Evolutionary conservation across 2,329 filamentous ascomycete genomes (phyloP).

Genomic region (Achaetomium macrosporum): DNA sequence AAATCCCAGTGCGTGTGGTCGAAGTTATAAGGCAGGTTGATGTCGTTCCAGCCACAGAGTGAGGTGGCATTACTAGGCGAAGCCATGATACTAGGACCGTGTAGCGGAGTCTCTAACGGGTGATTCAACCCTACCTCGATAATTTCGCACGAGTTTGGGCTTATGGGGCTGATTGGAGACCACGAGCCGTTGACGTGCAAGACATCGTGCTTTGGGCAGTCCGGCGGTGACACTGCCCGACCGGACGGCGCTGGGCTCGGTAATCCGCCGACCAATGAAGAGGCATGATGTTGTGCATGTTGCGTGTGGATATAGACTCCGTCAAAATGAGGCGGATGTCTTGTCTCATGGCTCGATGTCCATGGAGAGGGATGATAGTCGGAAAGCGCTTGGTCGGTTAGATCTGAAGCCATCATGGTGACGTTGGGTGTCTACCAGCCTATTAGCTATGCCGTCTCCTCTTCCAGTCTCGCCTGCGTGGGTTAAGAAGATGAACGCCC

Average conservation of each 20-base stretch:
- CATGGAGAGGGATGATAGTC: neutral
- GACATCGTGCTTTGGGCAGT: neutral
- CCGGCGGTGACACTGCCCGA: neutral
- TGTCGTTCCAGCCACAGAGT: neutral
- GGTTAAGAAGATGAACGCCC: too few species aligned
- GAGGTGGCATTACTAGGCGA: neutral
- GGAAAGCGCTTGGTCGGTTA: neutral
- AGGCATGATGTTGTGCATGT: neutral
- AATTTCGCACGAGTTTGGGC: neutral
- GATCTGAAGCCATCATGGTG: neutral
- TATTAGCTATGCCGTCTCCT: neutral
- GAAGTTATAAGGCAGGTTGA: neutral
- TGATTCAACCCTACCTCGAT: neutral
- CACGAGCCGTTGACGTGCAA: neutral
- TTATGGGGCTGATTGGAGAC: conserved; percentile 5
- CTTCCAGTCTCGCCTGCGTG: neutral
- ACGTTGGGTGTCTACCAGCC: neutral
- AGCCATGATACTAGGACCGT: neutral
- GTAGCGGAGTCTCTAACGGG: neutral
- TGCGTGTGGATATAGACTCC: neutral
- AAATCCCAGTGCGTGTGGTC: neutral
- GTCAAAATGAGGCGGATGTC: neutral
- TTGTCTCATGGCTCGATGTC: neutral
- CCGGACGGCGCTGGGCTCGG: conserved; percentile 7
- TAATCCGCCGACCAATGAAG: neutral